Conservation (phyloP, 352 stramenopile species). For the Globisporangium takayamanum region DNA sequence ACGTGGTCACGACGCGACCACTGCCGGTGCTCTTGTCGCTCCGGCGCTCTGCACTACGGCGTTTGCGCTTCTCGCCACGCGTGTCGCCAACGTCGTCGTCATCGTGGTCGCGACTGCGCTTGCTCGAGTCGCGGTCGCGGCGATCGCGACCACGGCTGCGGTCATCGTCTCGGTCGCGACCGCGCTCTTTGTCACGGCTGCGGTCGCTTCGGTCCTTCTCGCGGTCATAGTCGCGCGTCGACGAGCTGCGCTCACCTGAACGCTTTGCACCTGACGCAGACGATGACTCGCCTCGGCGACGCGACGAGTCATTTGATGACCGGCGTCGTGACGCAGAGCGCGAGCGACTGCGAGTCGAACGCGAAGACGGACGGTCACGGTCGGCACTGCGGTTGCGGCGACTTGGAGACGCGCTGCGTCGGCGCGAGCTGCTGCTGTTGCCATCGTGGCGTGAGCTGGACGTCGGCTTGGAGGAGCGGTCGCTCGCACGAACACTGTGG, state of each 20-base stretch:
- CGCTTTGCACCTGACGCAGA: constrained; percentile 9
- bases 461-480: background rate
- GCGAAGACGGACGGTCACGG: constrained; percentile 6
- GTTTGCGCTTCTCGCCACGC: constrained; percentile 21
- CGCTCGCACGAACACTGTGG: background rate
- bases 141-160: constrained; percentile 17
- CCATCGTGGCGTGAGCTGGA: background rate
- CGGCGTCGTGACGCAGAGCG: constrained; percentile 36
- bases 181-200: constrained; percentile 17
- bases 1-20: constrained; percentile 47
- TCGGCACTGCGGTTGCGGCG: constrained; percentile 13
- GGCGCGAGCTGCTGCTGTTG: background rate
- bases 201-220: constrained; percentile 1
- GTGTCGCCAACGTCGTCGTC: constrained; percentile 10
- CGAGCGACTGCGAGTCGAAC: constrained; percentile 14
- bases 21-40: constrained; percentile 23
- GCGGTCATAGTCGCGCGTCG: constrained; percentile 9
- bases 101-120: constrained; percentile 19
- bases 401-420: constrained; percentile 1
- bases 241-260: constrained; percentile 8
- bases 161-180: constrained; percentile 22
- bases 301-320: constrained; percentile 27
- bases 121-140: constrained; percentile 21
- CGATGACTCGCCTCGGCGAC: constrained; percentile 17
- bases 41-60: constrained; percentile 17